These are phyloP conservation scores for Melampsora larici-populina DNA, from an alignment of 1,284 basidiomycete genomes.

Conservation along the genomic window DNA sequence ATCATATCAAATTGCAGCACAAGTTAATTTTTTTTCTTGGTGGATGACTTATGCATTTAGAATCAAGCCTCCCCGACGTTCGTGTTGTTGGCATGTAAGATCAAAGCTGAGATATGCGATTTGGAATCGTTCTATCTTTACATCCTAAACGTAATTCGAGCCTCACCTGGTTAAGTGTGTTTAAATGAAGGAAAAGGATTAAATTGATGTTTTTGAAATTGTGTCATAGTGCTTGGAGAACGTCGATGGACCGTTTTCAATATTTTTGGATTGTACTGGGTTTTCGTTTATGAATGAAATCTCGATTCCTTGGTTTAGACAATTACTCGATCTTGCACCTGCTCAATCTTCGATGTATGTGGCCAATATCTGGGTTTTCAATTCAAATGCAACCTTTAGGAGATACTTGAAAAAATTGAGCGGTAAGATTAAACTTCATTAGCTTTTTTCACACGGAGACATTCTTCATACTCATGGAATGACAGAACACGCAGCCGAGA, in stretches of 20 bases:
- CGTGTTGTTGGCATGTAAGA: constrained; percentile 17
- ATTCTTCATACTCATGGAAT: not conserved
- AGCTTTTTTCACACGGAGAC: not conserved
- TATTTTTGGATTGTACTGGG: constrained; percentile 46
- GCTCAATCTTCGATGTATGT: constrained; percentile 22
- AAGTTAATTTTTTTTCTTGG: no score
- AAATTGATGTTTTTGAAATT: not conserved
- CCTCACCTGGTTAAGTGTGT: not conserved
- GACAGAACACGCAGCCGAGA: constrained; percentile 11
- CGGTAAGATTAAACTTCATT: not conserved
- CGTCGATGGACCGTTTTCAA: constrained; percentile 50
- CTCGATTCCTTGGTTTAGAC: constrained; percentile 41
- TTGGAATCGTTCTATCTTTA: constrained; percentile 41
- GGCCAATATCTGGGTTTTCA: constrained; percentile 36
- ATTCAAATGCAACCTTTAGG: constrained; percentile 41
- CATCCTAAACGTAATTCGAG: constrained; percentile 26
- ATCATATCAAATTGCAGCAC: no score
- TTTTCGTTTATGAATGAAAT: constrained; percentile 36
- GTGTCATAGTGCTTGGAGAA: constrained; percentile 56
- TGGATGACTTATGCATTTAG: not conserved
- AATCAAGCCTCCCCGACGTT: constrained; percentile 31
- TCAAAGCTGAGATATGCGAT: constrained; percentile 43
- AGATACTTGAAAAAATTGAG: constrained; percentile 43
- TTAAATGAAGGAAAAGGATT: not conserved
- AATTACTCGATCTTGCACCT: constrained; percentile 40